These are phyloP conservation scores for Boletus pseudopeckii DNA, from an alignment of 768 basidiomycete species.

Conservation along the genomic window DNA sequence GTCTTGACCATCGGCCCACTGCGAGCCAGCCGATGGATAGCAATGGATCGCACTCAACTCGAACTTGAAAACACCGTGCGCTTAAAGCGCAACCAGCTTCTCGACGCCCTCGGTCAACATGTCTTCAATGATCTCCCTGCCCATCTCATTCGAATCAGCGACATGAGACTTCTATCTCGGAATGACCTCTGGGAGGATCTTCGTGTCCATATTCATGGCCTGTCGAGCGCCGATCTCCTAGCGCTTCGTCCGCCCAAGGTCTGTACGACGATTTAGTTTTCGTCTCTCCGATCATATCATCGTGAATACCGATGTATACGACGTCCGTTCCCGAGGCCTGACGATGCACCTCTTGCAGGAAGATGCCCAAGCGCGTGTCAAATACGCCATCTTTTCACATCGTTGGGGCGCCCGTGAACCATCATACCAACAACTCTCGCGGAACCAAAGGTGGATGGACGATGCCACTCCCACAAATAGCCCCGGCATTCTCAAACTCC, in stretches of 20 bases:
- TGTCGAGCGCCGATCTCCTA: background rate
- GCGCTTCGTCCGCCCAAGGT: constrained; percentile 8
- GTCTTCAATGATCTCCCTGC: constrained; percentile 15
- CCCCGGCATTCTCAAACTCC: constrained; percentile 4
- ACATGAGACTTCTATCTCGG: constrained; percentile 12
- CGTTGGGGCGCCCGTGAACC: constrained; percentile 12
- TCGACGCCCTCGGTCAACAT: constrained; percentile 8
- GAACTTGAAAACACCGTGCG: background rate
- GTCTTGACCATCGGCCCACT: too few species aligned
- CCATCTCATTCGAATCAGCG: constrained; percentile 9
- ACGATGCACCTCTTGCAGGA: background rate
- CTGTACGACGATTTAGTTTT: background rate
- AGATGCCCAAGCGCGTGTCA: background rate
- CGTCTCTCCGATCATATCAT: too few species aligned
- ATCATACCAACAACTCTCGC: constrained; percentile 1
- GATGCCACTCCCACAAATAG: background rate
- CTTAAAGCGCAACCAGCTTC: constrained; percentile 7
- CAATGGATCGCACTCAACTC: background rate
- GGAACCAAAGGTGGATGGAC: background rate
- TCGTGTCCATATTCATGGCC: background rate
- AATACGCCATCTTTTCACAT: constrained; percentile 15
- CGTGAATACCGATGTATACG: background rate
- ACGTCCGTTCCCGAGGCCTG: background rate
- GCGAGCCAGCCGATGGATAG: too few species aligned
- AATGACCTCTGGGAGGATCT: constrained; percentile 11